A percentile compares a stretch with the other conserved stretches of the same genome.
Evolutionary conservation across 2,329 filamentous ascomycete genomes (phyloP).

Genomic region (Aureobasidium sp.): DNA sequence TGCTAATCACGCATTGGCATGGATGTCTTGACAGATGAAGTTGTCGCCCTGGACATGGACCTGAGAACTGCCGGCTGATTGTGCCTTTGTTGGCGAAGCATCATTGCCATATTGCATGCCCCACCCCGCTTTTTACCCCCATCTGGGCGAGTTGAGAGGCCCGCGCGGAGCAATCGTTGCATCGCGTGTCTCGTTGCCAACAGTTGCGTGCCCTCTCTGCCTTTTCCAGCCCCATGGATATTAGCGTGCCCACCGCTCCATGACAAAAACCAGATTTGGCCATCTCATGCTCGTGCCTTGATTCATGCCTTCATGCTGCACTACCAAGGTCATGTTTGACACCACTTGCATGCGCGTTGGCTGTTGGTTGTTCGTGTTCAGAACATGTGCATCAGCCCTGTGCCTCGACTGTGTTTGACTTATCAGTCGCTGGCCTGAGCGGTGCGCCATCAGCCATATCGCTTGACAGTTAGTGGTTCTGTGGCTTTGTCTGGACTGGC

Average conservation of each 20-base stretch:
- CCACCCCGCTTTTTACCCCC: slow-evolving; percentile 12
- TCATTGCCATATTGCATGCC: background rate
- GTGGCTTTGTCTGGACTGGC: slow-evolving; percentile 9
- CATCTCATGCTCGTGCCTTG: background rate
- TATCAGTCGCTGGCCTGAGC: background rate
- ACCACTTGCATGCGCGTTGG: background rate
- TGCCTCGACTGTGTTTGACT: background rate
- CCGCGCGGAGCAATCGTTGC: slow-evolving; percentile 20
- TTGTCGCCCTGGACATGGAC: slow-evolving; percentile 24
- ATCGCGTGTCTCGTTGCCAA: slow-evolving; percentile 4
- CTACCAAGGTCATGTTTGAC: background rate
- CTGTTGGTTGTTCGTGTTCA: background rate
- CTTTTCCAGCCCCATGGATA: background rate
- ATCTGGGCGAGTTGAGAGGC: slow-evolving; percentile 8
- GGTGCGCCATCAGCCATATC: slow-evolving; percentile 3
- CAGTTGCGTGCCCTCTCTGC: background rate
- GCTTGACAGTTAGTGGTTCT: slow-evolving; percentile 3
- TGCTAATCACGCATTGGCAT: slow-evolving; percentile 16
- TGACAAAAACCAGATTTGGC: slow-evolving; percentile 1
- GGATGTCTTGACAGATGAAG: slow-evolving; percentile 22
- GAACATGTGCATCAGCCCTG: background rate
- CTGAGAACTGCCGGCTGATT: slow-evolving; percentile 19
- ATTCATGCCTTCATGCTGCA: background rate
- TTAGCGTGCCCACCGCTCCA: background rate
- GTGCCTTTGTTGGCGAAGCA: background rate